A percentile compares a stretch with the other conserved stretches of the same genome.
Conservation (phyloP, 495 filamentous ascomycete genomes). For the Parathielavia appendiculata region DNA sequence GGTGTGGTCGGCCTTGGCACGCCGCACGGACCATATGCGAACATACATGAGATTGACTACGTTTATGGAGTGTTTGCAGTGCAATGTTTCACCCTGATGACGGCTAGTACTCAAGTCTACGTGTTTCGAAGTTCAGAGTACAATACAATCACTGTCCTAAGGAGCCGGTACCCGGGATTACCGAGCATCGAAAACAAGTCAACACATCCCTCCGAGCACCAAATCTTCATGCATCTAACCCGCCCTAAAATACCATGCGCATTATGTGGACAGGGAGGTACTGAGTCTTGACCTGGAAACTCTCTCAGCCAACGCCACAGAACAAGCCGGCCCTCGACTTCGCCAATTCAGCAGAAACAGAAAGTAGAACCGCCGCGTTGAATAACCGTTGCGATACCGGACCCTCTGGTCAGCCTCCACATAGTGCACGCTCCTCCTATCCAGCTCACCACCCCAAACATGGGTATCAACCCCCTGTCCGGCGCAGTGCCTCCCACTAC, state of each 20-base stretch:
- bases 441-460: background rate
- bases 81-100: background rate
- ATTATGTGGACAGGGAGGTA: background rate
- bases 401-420: too few species aligned
- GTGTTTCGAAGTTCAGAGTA: too few species aligned
- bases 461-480: conserved; percentile 3
- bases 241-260: background rate
- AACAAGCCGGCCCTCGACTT: conserved; percentile 7
- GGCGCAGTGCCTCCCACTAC: background rate
- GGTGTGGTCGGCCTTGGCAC: background rate
- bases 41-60: background rate
- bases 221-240: background rate
- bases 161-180: background rate
- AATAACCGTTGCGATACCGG: too few species aligned
- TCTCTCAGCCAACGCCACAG: conserved; percentile 11
- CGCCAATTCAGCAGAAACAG: conserved; percentile 9
- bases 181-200: background rate
- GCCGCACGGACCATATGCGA: conserved; percentile 1
- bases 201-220: background rate
- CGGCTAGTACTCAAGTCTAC: too few species aligned
- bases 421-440: too few species aligned
- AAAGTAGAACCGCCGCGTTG: conserved; percentile 1
- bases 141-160: background rate
- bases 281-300: conserved; percentile 5
- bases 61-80: background rate